A percentile compares a stretch with the other conserved stretches of the same genome.
Evolutionary conservation across 2,329 filamentous ascomycete genomes (phyloP).

Genomic region (Hyphodiscus sp.): DNA sequence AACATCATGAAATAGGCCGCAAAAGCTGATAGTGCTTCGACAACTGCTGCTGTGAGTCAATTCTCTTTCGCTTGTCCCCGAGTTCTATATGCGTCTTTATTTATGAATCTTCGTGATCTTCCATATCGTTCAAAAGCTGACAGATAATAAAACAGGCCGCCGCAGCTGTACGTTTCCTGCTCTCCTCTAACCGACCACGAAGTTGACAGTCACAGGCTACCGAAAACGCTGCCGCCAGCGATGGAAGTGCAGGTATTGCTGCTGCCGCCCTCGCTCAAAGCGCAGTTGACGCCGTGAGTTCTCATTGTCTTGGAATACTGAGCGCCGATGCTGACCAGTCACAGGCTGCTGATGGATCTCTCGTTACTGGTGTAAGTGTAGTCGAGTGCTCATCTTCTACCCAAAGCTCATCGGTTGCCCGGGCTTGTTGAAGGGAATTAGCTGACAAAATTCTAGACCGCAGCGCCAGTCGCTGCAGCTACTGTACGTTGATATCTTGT

Average conservation of each 20-base stretch:
- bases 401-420: no score
- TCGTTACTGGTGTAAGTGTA: background rate
- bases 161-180: background rate
- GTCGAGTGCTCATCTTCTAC: background rate
- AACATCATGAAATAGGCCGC: background rate
- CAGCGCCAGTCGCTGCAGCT: background rate
- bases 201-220: background rate
- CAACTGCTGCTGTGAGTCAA: no score
- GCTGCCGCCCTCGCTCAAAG: background rate
- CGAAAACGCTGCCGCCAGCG: slow-evolving; percentile 1
- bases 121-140: no score
- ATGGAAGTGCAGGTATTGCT: slow-evolving; percentile 8
- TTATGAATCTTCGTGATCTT: no score
- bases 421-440: background rate
- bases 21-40: background rate
- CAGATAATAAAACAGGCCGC: no score
- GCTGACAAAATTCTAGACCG: background rate
- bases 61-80: no score
- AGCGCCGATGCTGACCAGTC: background rate
- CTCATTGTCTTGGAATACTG: background rate
- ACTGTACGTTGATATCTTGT: background rate
- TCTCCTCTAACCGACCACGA: background rate
- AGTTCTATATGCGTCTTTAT: no score
- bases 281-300: background rate
- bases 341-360: background rate